Percentiles rank a stretch among this genome's conserved stretches.
These are phyloP conservation scores for Hamamelis virginiana DNA, from an alignment of 164 flowering plant species.

Conservation along the genomic window DNA sequence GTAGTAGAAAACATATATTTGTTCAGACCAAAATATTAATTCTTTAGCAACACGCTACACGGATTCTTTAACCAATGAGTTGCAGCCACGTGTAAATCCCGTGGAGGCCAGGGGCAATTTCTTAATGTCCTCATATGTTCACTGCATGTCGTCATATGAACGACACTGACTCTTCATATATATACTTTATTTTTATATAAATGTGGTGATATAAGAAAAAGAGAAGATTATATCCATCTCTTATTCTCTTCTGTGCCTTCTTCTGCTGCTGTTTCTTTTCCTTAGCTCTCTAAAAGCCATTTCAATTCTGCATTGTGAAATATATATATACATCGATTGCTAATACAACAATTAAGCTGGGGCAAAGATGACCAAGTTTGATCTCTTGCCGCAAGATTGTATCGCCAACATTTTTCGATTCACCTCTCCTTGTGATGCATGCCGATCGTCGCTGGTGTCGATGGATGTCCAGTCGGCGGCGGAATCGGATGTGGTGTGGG, in stretches of 20 bases:
- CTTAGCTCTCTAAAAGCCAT: too few species aligned
- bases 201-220: neutral
- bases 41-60: too few species aligned
- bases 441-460: slow-evolving; percentile 27
- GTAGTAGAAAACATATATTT: too few species aligned
- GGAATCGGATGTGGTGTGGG: slow-evolving; percentile 52
- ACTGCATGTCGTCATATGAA: slow-evolving; percentile 17
- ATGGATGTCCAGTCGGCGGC: slow-evolving; percentile 20
- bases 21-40: too few species aligned
- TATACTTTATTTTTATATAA: too few species aligned
- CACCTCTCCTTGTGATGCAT: slow-evolving; percentile 50
- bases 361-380: slow-evolving; percentile 15
- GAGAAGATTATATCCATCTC: slow-evolving; percentile 3
- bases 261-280: too few species aligned
- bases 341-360: too few species aligned
- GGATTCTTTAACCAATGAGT: too few species aligned
- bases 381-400: slow-evolving; percentile 42
- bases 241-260: neutral
- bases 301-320: too few species aligned
- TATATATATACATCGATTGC: too few species aligned
- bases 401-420: slow-evolving; percentile 33
- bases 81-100: too few species aligned
- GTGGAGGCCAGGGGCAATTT: too few species aligned
- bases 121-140: slow-evolving; percentile 11
- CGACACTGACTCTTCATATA: neutral